phyloP scores from a whole-genome alignment of 106 monocot species.

The Apostasia ramifera region DNA sequence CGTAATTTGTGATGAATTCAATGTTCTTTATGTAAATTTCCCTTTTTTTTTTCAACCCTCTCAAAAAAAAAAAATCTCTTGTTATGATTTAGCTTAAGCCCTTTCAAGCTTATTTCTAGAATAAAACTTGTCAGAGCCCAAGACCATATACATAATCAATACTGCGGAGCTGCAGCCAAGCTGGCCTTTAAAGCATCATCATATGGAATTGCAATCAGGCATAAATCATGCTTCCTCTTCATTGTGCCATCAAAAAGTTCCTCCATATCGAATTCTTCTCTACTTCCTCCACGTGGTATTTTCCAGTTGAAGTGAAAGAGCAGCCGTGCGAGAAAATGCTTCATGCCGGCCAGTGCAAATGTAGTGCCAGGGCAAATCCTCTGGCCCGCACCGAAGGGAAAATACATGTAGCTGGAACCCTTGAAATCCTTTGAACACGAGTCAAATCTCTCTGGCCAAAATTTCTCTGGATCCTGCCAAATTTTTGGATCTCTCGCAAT shows the following conservation, averaged over 20 bases:
- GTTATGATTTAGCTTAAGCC: too few species aligned
- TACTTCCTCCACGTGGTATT: not conserved
- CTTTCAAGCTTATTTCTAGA: too few species aligned
- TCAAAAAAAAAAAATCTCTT: too few species aligned
- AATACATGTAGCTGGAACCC: not conserved
- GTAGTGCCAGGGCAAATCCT: slow-evolving; percentile 5
- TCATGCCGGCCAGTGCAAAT: slow-evolving; percentile 3
- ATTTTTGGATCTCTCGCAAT: slow-evolving; percentile 1
- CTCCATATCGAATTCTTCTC: not conserved
- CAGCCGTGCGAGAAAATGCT: not conserved
- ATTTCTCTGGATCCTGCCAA: slow-evolving; percentile 4
- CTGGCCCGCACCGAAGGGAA: slow-evolving; percentile 7
- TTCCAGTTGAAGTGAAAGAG: slow-evolving; percentile 8
- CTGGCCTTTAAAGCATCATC: not conserved
- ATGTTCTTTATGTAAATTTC: too few species aligned
- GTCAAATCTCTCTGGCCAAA: slow-evolving; percentile 9
- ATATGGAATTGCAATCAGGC: not conserved
- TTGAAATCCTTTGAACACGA: slow-evolving; percentile 1
- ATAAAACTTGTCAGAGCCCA: too few species aligned
- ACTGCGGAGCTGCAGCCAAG: too few species aligned
- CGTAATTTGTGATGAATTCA: too few species aligned
- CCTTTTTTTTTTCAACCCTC: too few species aligned
- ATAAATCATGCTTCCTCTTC: not conserved
- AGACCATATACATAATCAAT: too few species aligned
- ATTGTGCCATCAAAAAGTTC: not conserved